These are phyloP conservation scores for Pyrenophora seminiperda DNA, from an alignment of 2,329 filamentous ascomycete species.

Conservation along the genomic window DNA sequence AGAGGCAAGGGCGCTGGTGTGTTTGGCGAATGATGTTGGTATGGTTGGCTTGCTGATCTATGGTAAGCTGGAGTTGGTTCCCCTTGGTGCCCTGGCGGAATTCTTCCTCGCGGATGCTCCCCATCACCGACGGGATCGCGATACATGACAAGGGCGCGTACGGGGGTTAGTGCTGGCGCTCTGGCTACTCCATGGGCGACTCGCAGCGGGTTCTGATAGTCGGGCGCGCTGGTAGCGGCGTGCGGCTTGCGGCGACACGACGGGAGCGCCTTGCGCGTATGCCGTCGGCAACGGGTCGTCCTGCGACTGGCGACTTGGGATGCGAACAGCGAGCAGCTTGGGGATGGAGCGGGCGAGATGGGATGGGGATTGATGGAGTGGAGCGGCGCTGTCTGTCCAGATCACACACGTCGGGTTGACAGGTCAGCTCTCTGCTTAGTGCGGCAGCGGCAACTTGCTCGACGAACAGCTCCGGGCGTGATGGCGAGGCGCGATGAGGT, in stretches of 20 bases:
- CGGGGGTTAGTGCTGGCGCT: slow-evolving; percentile 1
- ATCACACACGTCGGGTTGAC: slow-evolving; percentile 29
- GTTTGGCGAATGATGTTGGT: slow-evolving; percentile 43
- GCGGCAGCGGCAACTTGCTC: slow-evolving; percentile 31
- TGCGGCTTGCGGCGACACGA: slow-evolving; percentile 10
- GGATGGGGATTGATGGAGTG: slow-evolving; percentile 19
- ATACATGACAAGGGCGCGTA: slow-evolving; percentile 31
- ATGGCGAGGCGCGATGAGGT: slow-evolving; percentile 29
- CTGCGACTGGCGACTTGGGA: slow-evolving; percentile 14
- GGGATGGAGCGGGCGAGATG: slow-evolving; percentile 15
- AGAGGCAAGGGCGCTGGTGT: slow-evolving; percentile 41
- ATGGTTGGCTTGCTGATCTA: slow-evolving; percentile 45
- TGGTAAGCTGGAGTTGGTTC: slow-evolving; percentile 42
- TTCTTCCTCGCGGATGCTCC: slow-evolving; percentile 39
- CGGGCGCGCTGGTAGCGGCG: slow-evolving; percentile 8
- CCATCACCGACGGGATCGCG: slow-evolving; percentile 41
- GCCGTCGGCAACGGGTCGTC: slow-evolving; percentile 21
- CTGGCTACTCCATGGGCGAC: slow-evolving; percentile 20
- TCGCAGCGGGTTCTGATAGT: slow-evolving; percentile 9
- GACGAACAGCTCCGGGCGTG: slow-evolving; percentile 22
- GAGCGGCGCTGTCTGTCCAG: slow-evolving; percentile 20
- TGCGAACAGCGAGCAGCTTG: slow-evolving; percentile 10
- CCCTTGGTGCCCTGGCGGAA: slow-evolving; percentile 43
- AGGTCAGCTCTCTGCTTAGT: slow-evolving; percentile 35
- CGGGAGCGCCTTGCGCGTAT: slow-evolving; percentile 27